A percentile compares a stretch with the other conserved stretches of the same genome.
phyloP scores from a whole-genome alignment of 768 basidiomycete genomes.

The Scleroderma citrinum region DNA sequence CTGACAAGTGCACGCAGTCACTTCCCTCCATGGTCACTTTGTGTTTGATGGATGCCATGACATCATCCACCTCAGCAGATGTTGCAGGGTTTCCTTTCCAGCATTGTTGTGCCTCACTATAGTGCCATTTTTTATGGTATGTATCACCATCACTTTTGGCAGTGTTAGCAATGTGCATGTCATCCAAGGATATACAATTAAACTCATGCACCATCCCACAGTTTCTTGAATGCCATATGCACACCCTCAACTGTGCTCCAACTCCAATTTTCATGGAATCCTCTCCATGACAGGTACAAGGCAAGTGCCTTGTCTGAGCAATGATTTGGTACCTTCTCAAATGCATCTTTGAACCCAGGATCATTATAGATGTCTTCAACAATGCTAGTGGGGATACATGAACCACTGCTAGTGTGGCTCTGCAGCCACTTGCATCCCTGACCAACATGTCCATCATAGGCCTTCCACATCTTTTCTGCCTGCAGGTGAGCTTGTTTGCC shows the following conservation, averaged over 20 bases:
- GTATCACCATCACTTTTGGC: neutral
- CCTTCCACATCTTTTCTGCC: neutral
- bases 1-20: constrained; percentile 22
- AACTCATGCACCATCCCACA: neutral
- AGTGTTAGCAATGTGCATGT: too few relatives aligned
- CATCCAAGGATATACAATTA: too few relatives aligned
- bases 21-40: too few relatives aligned
- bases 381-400: neutral
- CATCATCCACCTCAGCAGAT: constrained; percentile 13
- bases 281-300: neutral
- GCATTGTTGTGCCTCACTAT: constrained; percentile 13
- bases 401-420: neutral
- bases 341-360: neutral
- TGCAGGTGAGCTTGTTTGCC: neutral
- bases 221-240: neutral
- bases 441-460: neutral
- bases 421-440: neutral
- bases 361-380: neutral
- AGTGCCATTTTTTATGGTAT: constrained; percentile 11
- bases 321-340: neutral
- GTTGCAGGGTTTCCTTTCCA: constrained; percentile 28
- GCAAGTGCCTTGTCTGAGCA: neutral
- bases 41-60: constrained; percentile 23
- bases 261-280: neutral
- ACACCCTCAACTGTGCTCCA: neutral